phyloP scores from a whole-genome alignment of 2,329 filamentous ascomycete species.

The Botrytis medusae region DNA sequence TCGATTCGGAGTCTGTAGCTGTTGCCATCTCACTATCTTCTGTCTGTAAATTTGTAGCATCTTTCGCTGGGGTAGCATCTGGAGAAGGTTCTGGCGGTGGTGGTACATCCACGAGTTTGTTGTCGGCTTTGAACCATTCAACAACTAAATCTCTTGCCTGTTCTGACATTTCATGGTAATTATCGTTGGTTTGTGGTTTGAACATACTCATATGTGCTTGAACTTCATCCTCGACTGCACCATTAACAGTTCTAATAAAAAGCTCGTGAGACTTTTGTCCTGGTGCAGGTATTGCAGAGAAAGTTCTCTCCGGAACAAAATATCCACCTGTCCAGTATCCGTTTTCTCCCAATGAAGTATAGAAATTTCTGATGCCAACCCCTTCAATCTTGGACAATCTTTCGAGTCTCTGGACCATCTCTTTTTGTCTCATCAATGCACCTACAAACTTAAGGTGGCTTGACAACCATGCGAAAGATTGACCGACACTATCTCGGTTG shows the following conservation, averaged over 20 bases:
- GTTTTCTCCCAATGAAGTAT: constrained; percentile 72
- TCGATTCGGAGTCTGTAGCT: constrained; percentile 6
- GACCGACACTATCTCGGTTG: constrained; percentile 59
- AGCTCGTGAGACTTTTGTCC: constrained; percentile 23
- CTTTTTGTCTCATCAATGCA: constrained; percentile 70
- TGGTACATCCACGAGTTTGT: constrained; percentile 11
- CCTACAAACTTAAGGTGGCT: constrained; percentile 86
- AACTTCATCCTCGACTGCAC: constrained; percentile 34
- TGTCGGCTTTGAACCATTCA: constrained; percentile 26
- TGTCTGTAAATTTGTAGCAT: not conserved
- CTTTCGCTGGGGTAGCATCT: not conserved
- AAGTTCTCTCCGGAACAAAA: constrained; percentile 69
- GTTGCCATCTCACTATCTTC: not conserved
- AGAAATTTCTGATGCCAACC: constrained; percentile 72
- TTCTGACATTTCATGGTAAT: constrained; percentile 31
- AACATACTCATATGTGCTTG: constrained; percentile 38
- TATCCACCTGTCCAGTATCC: constrained; percentile 61
- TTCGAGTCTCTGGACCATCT: constrained; percentile 67
- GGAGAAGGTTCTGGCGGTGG: constrained; percentile 3
- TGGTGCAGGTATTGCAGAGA: constrained; percentile 66
- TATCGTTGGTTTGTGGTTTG: constrained; percentile 29
- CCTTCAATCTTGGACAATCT: constrained; percentile 60
- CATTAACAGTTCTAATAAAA: constrained; percentile 30
- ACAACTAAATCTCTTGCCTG: constrained; percentile 25
- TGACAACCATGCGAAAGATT: constrained; percentile 74